Evolutionary conservation across 768 basidiomycete species (phyloP).

Genomic region (Pleurotus pulmonarius): DNA sequence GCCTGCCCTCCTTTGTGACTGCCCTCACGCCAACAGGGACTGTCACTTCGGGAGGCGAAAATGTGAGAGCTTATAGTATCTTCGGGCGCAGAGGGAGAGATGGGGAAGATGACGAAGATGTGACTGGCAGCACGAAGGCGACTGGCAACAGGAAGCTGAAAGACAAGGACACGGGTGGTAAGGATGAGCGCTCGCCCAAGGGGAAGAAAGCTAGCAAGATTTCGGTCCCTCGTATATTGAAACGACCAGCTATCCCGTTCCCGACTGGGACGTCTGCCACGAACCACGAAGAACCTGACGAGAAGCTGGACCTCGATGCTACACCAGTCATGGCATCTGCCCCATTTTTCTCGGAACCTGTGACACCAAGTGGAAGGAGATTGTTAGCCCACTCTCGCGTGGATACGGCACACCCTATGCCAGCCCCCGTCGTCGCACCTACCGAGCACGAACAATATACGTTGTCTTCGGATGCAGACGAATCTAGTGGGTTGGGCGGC

Average conservation of each 20-base stretch:
- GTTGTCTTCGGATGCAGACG: constrained; percentile 4
- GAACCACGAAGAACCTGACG: constrained; percentile 12
- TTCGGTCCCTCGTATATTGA: constrained; percentile 7
- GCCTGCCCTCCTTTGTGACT: constrained; percentile 2
- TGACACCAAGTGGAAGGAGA: not conserved
- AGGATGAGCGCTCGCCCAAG: constrained; percentile 23
- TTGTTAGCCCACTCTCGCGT: not conserved
- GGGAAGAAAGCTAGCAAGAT: constrained; percentile 17
- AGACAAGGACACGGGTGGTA: constrained; percentile 18
- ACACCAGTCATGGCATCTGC: constrained; percentile 3
- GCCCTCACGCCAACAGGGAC: not conserved
- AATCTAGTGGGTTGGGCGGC: not conserved
- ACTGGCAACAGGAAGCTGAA: constrained; percentile 14
- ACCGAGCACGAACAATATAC: not conserved
- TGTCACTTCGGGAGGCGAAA: constrained; percentile 1
- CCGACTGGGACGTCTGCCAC: not conserved
- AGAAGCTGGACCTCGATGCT: constrained; percentile 14
- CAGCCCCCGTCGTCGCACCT: not conserved
- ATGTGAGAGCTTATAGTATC: constrained; percentile 1
- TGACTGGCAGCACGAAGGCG: constrained; percentile 7
- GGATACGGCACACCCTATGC: not conserved
- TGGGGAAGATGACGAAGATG: not conserved
- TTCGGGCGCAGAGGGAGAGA: not conserved
- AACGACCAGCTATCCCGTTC: constrained; percentile 6
- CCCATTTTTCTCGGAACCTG: not conserved